Base-by-base conservation (phyloP, 2,329 filamentous ascomycete genomes). In the Berkeleyomyces basicola region DNA sequence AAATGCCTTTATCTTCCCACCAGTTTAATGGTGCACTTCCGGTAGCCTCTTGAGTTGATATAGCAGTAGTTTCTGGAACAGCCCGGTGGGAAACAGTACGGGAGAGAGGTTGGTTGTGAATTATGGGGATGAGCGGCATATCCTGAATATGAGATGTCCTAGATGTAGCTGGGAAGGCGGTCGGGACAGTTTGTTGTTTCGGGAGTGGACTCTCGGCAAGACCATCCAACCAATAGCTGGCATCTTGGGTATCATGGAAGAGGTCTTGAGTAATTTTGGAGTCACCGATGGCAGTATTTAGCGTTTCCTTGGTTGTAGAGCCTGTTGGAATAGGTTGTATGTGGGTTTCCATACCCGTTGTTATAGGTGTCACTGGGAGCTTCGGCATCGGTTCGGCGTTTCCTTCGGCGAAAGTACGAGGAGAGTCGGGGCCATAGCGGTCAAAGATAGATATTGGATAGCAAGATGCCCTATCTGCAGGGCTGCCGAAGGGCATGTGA, bases 401-500 rank as follows among this genome's bases (percentile, higher is more conserved):
- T 6, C 58, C 62, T 31, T 60, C 51, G 40, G 51, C 47, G 11
- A 42, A 43, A 11, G 53, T 61, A 11, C 58, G 49, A 10, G 62
- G 62, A 31, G 62, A 64, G 4, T 57, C 61, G 10, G 44, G 31
- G 7, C 36, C 39, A 39, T 64, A 64, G 6, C 57, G 60, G 43
- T 62, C 60, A 44, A 62, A 64, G 36, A 64, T 64, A 33, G 63
- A 64, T 62, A 55, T 37, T 47, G 63, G 63, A 60, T 64, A 64
- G n/a, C 60, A 62, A 4, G 63, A 62, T 5, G 47, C 46, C 4
- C 39, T 57, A 47, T 61, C 59, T 31, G 40, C 10, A 11, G 57
- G 49, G 11, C 55, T 60, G n/a, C 9, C 46, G 5, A 59, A 58
- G 37, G 51, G 51, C 33, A 55, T 16, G 36, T 55, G 51, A n/a